Base-by-base conservation (phyloP, 257 asterid species). In the Primulina tabacum region DNA sequence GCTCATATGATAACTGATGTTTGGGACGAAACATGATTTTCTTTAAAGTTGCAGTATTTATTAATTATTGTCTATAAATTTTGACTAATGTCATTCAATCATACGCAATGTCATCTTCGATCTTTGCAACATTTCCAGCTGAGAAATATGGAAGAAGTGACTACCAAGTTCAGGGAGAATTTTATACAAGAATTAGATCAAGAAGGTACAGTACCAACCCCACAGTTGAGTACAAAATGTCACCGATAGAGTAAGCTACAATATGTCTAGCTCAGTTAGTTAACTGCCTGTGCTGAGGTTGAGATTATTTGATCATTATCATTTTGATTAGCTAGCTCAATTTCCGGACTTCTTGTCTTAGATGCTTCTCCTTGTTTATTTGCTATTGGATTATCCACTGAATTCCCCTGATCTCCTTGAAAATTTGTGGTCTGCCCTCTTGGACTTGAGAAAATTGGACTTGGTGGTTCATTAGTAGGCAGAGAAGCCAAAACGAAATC, bases 371-470 rank as follows among this genome's bases (percentile, higher is more conserved):
- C 47, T 37, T 37, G 12, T 37, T 37, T 37, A 7, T 37, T 37
- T 37, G 12, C 47, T 37, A 37, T 40, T 11, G 52, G 52, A 12
- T 47, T 47, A 18, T 47, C 60, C 50, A 24, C 6, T 40, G 67
- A 40, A 70, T 21, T 21, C 38, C 38, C 65, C 21, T 6, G 55
- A 12, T 12, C 55, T 6, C 62, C 37, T 62, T 33, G 56, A 28
- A 20, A 62, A 26, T n/a, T 43, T 64, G 18, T 24, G 43, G 64
- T 33, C 47, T 64, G 71, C 28, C 73, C 87, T 8, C 73, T 64
- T 67, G 67, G 64, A 26, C 60, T 20, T 76, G 71, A 26, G 69
- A 29, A 62, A 38, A 40, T 29, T 4, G 79, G 70, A 78, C 75
- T 83, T 5, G 83, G 78, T 17, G 63, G 37, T 12, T 3, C 30